Percentiles rank a stretch among this genome's conserved stretches.
These are phyloP conservation scores for Spinacia oleracea DNA, from an alignment of 179 eudicot species.

Conservation along the genomic window DNA sequence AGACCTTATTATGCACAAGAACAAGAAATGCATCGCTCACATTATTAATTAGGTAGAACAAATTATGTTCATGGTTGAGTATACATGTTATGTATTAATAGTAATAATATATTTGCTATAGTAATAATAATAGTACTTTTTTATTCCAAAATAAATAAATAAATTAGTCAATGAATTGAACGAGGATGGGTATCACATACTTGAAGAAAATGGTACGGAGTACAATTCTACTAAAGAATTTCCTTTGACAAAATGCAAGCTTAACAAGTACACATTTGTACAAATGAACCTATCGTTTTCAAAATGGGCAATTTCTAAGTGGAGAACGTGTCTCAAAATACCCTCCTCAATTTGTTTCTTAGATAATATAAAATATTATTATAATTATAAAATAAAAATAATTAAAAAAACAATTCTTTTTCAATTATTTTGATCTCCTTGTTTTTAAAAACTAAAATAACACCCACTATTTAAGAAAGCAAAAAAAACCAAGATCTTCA, in stretches of 20 bases:
- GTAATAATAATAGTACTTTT: neutral
- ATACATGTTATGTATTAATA: no score
- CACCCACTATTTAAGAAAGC: neutral
- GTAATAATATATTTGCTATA: no score
- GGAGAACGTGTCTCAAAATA: neutral
- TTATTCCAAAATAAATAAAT: neutral
- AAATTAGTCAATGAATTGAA: neutral
- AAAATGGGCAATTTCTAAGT: neutral
- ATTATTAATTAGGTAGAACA: no score
- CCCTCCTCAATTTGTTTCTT: neutral
- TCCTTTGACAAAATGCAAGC: constrained; percentile 7
- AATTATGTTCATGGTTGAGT: no score
- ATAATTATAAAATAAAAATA: no score
- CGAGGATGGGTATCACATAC: neutral
- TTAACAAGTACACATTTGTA: neutral
- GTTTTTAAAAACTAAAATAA: no score
- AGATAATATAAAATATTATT: neutral
- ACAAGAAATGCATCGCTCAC: no score
- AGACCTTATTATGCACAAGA: no score
- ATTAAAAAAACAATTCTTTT: no score
- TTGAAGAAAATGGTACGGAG: neutral
- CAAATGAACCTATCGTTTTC: constrained; percentile 11
- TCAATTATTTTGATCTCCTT: neutral
- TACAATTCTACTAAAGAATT: neutral
- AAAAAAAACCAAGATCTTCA: neutral